Base-by-base conservation (phyloP, 176 grass and related monocot genomes). In the Calamus simplicifolius region DNA sequence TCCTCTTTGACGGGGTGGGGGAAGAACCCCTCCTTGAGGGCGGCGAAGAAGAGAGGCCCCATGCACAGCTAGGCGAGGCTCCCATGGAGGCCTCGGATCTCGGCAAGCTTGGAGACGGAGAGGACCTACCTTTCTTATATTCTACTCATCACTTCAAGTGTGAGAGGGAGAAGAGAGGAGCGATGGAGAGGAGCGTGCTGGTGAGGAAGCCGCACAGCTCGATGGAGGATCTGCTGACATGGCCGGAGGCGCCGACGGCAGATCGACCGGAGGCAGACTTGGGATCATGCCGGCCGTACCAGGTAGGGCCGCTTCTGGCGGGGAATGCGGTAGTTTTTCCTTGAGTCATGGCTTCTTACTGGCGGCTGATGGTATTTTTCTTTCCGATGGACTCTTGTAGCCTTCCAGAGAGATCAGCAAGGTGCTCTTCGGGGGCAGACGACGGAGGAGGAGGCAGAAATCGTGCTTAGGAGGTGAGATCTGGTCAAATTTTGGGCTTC, bases 141-240 rank as follows among this genome's bases (percentile, higher is more conserved):
- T 12, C 35, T 12, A 43, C 35, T 12, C 35, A 0, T 43, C n/a
- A n/a, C 35, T 43, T 12, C 8, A 43, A 10, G 35, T 43, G 35
- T 0, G 35, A 38, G 31, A 35, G 70, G 59, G 68, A 57, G 80
- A 29, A n/a, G 31, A 66, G 66, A 27, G 15, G 38, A 60, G 16
- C 51, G 72, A 96, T 96, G 91, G 86, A 96, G 83, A 90, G 80
- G 57, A 85, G 73, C 64, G 79, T 86, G 66, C 91, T 83, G 73
- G 83, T 89, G 73, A 89, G 90, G 80, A 95, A 90, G 78, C 89
- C 86, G 15, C 90, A 86, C 90, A 81, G 77, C 69, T 68, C 56
- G 49, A 95, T 86, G 67, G 82, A 86, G 35, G 90, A 90, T 85
- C 86, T 95, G 82, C 77, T 95, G 68, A 84, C 84, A 6, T 96